These are phyloP conservation scores for Xylaria castorea DNA, from an alignment of 495 filamentous ascomycete genomes.

Conservation along the genomic window DNA sequence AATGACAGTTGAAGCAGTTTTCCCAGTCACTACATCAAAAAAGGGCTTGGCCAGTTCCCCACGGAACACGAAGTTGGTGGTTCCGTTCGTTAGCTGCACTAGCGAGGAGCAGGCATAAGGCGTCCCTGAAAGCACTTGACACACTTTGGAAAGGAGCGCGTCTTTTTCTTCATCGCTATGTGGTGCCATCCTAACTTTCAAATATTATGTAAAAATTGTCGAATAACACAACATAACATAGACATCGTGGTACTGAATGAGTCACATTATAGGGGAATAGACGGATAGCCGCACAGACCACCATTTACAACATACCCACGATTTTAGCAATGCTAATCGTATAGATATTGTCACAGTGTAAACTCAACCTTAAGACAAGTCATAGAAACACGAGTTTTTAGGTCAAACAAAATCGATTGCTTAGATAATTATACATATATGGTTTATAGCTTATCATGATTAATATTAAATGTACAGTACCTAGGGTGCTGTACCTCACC, in stretches of 20 bases:
- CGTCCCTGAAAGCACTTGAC: conserved; percentile 36
- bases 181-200: conserved; percentile 5
- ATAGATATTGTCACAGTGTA: no score
- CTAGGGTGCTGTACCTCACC: not conserved
- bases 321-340: no score
- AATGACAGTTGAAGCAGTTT: conserved; percentile 36
- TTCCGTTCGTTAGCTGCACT: conserved; percentile 51
- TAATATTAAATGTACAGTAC: no score
- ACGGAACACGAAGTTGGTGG: conserved; percentile 60
- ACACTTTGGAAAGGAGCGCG: not conserved
- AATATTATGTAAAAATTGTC: not conserved
- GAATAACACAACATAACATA: not conserved
- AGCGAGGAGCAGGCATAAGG: conserved; percentile 52
- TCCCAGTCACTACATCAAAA: not conserved
- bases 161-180: conserved; percentile 14
- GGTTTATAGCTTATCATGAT: no score
- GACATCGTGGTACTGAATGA: no score
- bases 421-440: no score
- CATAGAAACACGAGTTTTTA: no score
- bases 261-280: not conserved
- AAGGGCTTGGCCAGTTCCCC: conserved; percentile 39
- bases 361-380: no score
- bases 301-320: not conserved
- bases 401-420: no score
- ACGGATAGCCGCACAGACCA: not conserved